Evolutionary conservation across 2,329 filamentous ascomycete genomes (phyloP).

Genomic region (Ceratocystis variospora): DNA sequence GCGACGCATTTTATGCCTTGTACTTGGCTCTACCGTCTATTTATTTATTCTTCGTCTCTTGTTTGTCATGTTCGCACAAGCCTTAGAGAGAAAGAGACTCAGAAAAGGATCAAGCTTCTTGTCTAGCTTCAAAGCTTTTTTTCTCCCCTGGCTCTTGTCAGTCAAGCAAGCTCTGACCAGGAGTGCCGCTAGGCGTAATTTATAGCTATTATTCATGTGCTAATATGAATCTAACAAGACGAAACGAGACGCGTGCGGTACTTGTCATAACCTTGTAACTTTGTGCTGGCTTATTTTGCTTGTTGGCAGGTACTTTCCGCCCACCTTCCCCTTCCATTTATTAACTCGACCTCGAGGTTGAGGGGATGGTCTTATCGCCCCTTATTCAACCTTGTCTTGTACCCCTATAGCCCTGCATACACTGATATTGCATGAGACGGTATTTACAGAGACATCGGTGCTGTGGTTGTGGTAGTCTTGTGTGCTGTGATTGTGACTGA

Average conservation of each 20-base stretch:
- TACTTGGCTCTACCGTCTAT: too few relatives aligned
- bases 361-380: conserved; percentile 3
- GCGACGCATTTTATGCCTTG: neutral
- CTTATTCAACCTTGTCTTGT: conserved; percentile 1
- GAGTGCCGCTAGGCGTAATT: neutral
- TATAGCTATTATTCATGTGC: neutral
- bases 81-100: neutral
- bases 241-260: neutral
- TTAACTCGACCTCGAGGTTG: neutral
- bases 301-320: neutral
- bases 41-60: too few relatives aligned
- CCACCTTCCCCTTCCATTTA: neutral
- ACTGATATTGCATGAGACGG: neutral
- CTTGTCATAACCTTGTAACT: neutral
- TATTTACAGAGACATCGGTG: too few relatives aligned
- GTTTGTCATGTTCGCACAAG: too few relatives aligned
- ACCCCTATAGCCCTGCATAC: neutral
- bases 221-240: neutral
- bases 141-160: neutral
- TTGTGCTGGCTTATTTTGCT: too few relatives aligned
- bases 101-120: conserved; percentile 4
- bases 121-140: conserved; percentile 4
- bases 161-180: conserved; percentile 2
- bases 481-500: too few relatives aligned
- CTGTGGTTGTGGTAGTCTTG: too few relatives aligned